Evolutionary conservation across 345 rosid species (phyloP).

Genomic region (Turnera subulata): DNA sequence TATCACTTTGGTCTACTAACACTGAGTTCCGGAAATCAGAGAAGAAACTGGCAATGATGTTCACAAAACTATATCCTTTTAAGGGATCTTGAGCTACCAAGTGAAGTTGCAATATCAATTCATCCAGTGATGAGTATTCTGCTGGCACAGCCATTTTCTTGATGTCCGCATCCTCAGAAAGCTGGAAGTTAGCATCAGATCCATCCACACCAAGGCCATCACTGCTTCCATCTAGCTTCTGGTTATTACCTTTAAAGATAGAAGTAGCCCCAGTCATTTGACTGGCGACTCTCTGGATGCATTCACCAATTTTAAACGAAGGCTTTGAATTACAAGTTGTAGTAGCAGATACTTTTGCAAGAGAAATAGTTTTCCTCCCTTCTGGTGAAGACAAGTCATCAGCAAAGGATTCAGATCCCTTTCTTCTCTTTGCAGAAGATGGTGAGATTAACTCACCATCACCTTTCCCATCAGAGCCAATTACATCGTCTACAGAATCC

Average conservation of each 20-base stretch:
- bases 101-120: conserved; percentile 61
- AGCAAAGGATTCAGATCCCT: conserved; percentile 40
- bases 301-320: conserved; percentile 85
- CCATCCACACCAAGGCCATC: conserved; percentile 34
- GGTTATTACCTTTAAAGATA: conserved; percentile 46
- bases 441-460: conserved; percentile 29
- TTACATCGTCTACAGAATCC: conserved; percentile 45
- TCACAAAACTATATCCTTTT: conserved; percentile 40
- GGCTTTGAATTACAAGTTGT: conserved; percentile 42
- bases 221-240: conserved; percentile 27
- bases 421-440: conserved; percentile 50
- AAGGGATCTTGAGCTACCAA: conserved; percentile 63
- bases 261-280: conserved; percentile 79
- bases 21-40: conserved; percentile 67
- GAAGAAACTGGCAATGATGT: conserved; percentile 56
- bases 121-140: conserved; percentile 57
- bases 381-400: conserved; percentile 43
- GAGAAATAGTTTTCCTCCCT: conserved; percentile 56
- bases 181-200: conserved; percentile 29
- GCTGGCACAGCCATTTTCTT: conserved; percentile 23
- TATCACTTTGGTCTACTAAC: conserved; percentile 41
- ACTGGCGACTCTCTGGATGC: conserved; percentile 90
- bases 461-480: conserved; percentile 37
- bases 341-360: conserved; percentile 51
- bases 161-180: conserved; percentile 35